phyloP scores from a whole-genome alignment of 345 rosid genomes.

The Cardamine occulta region DNA sequence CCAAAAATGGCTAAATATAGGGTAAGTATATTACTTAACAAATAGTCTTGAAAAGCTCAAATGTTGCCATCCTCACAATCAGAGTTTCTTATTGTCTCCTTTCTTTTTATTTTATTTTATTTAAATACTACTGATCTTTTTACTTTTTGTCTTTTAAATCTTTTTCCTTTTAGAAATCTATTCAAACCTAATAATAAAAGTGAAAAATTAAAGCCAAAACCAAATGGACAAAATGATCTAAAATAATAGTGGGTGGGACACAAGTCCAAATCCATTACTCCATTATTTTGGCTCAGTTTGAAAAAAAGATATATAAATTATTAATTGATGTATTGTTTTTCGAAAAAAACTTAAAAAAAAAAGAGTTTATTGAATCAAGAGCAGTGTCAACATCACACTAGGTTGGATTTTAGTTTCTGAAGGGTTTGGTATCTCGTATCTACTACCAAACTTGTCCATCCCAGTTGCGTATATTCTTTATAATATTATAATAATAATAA shows the following conservation, averaged over 20 bases:
- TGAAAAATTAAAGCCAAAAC: conserved; percentile 33
- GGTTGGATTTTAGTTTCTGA: conserved; percentile 12
- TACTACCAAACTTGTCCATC: conserved; percentile 39
- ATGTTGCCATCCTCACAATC: conserved; percentile 35
- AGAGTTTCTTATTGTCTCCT: conserved; percentile 26
- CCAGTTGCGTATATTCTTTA: conserved; percentile 22
- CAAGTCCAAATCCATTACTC: conserved; percentile 32
- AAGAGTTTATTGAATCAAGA: conserved; percentile 12
- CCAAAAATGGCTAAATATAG: background rate
- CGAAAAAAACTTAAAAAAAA: too few species aligned
- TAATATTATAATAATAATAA: background rate
- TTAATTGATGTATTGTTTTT: background rate
- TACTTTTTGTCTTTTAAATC: conserved; percentile 35
- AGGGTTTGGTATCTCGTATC: conserved; percentile 42
- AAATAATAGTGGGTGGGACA: conserved; percentile 40
- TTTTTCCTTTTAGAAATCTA: conserved; percentile 27
- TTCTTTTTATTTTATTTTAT: conserved; percentile 11
- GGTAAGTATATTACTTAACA: background rate
- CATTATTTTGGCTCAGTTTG: conserved; percentile 29
- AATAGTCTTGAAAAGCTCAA: conserved; percentile 33
- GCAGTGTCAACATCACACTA: conserved; percentile 33
- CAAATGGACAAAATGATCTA: conserved; percentile 43
- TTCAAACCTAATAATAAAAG: conserved; percentile 46
- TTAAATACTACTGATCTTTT: conserved; percentile 24
- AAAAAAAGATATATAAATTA: background rate